phyloP scores from a whole-genome alignment of 371 early-diverging fungal genomes.

The Funneliformis caledonium region DNA sequence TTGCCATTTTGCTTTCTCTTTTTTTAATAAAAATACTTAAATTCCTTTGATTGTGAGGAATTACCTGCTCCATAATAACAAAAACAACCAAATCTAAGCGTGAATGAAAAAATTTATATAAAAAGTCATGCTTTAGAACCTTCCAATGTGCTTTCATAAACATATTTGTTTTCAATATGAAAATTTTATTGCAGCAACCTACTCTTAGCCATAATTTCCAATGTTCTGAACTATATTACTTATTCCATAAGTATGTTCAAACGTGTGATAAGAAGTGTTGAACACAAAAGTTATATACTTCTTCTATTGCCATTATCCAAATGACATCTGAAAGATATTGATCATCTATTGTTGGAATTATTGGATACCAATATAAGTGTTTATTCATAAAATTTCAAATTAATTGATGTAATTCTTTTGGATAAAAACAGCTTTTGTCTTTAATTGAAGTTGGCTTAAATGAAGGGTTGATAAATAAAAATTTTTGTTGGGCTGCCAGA shows the following conservation, averaged over 20 bases:
- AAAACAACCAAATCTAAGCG: background rate
- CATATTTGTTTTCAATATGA: background rate
- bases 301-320: background rate
- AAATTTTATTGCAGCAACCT: background rate
- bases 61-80: slow-evolving; percentile 5
- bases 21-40: background rate
- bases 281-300: background rate
- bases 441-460: background rate
- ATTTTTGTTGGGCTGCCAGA: background rate
- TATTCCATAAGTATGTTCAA: background rate
- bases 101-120: slow-evolving; percentile 23
- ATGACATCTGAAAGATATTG: background rate
- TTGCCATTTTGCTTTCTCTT: background rate
- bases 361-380: background rate
- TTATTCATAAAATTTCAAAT: background rate
- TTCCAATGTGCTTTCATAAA: background rate
- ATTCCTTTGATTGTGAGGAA: background rate
- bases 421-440: background rate
- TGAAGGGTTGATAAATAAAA: background rate
- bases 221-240: background rate
- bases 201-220: background rate
- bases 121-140: background rate
- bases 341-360: background rate
- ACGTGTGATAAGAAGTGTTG: background rate
- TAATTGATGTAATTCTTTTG: background rate